Base-by-base conservation (phyloP, 768 basidiomycete species). In the Trametes cinnabarina region DNA sequence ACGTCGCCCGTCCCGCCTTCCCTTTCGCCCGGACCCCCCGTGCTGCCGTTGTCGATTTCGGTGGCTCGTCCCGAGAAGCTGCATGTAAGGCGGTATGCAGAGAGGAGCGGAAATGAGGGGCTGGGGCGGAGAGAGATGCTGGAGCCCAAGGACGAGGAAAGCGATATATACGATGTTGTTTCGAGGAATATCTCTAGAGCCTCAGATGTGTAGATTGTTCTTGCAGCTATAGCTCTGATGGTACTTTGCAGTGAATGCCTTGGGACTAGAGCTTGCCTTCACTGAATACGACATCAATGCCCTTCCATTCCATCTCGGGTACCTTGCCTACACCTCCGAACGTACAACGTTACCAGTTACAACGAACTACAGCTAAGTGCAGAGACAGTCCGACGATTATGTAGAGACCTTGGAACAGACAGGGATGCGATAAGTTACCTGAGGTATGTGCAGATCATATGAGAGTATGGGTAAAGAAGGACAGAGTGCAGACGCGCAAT, bases 1-100 rank as follows among this genome's bases (percentile, higher is more conserved):
- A 51, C 65, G 39, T 70, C 69, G 35, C 69, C 69, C 14, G 47
- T 69, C 34, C 65, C 63, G 37, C 60, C 62, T 30, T 49, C 59
- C 11, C 61, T 51, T 4, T 32, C 46, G 6, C 56, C 56, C 1
- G 14, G 37, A 15, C 12, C 15, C n/a, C 43, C 44, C 7, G n/a
- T 42, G 48, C 42, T 19, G 6, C 19, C 28, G 15, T 28, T 22
- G 30, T 10, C 19, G 51, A n/a, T n/a, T n/a, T 42, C 53, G 34
- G 44, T 57, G 26, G n/a, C 52, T 5, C 44, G 47, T 15, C 65
- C 65, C 9, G 65, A 60, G 51, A 26, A 47, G 53, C 63, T 66
- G 47, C 55, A 62, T 34, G 65, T 66, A 25, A 39, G 61, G 25
- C 51, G 57, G 32, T 43, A 46, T 19, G 63, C 65, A 11, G 56